Conservation (phyloP, 306 rosid species). For the Gastrolobium villosum region DNA sequence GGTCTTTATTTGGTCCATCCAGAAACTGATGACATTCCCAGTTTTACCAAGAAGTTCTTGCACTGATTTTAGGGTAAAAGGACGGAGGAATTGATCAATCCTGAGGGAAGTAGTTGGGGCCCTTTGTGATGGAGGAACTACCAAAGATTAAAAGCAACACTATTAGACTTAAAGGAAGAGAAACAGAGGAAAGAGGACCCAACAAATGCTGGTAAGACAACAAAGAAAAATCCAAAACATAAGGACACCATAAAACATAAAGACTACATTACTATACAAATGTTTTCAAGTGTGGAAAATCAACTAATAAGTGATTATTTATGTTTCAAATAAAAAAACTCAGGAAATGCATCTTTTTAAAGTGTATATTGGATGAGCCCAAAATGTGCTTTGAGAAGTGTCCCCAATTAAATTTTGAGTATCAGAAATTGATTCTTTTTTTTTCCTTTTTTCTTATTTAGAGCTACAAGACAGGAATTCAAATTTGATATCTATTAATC, state of each 20-base stretch:
- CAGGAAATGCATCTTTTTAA: background rate
- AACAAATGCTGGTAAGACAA: background rate
- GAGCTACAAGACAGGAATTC: background rate
- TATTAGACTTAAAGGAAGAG: slow-evolving; percentile 7
- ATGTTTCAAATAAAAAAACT: background rate
- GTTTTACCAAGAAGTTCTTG: slow-evolving; percentile 95
- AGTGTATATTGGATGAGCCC: background rate
- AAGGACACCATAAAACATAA: slow-evolving; percentile 16
- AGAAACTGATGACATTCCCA: slow-evolving; percentile 78
- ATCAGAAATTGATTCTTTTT: background rate
- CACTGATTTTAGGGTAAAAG: slow-evolving; percentile 95
- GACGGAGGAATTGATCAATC: slow-evolving; percentile 91
- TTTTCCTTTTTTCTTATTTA: background rate
- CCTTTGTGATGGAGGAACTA: slow-evolving; percentile 88
- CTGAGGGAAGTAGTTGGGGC: slow-evolving; percentile 86
- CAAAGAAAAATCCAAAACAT: slow-evolving; percentile 1
- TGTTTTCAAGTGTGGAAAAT: background rate
- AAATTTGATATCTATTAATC: slow-evolving; percentile 15
- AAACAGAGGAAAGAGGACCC: slow-evolving; percentile 1
- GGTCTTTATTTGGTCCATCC: slow-evolving; percentile 99
- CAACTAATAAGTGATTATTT: slow-evolving; percentile 3
- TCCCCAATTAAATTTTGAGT: slow-evolving; percentile 12
- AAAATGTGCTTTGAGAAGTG: background rate
- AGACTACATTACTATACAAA: slow-evolving; percentile 15
- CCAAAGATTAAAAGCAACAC: slow-evolving; percentile 41